Evolutionary conservation across 768 basidiomycete genomes (phyloP).

Genomic region (Agrocybe chaxingu): DNA sequence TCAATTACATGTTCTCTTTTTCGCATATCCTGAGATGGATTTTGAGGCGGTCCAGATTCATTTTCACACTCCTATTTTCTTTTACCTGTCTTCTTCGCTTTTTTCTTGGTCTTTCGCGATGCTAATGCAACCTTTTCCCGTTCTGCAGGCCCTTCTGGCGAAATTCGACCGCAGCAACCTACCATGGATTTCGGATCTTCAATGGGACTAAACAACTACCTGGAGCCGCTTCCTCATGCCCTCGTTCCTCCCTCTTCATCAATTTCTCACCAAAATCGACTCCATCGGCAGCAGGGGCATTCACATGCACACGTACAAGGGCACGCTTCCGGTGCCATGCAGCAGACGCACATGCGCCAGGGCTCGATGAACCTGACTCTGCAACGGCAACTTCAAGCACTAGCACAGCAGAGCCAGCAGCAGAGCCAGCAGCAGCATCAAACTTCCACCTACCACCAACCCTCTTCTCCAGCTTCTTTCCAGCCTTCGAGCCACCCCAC

Average conservation of each 20-base stretch:
- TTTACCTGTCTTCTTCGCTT: not conserved
- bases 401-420: slow-evolving; percentile 7
- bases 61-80: not conserved
- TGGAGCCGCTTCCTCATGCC: slow-evolving; percentile 23
- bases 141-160: slow-evolving; percentile 54
- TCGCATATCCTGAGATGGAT: no score
- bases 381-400: slow-evolving; percentile 16
- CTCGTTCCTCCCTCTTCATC: slow-evolving; percentile 14
- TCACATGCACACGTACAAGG: not conserved
- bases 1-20: no score
- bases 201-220: slow-evolving; percentile 20
- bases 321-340: slow-evolving; percentile 8
- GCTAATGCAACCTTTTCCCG: not conserved
- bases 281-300: slow-evolving; percentile 3
- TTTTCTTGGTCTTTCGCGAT: slow-evolving; percentile 1
- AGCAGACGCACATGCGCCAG: slow-evolving; percentile 9
- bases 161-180: slow-evolving; percentile 59
- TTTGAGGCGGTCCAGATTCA: no score
- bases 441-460: slow-evolving; percentile 4
- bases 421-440: slow-evolving; percentile 14
- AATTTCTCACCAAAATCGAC: not conserved
- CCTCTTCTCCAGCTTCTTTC: slow-evolving; percentile 8
- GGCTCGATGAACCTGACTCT: slow-evolving; percentile 5
- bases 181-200: slow-evolving; percentile 53
- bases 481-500: slow-evolving; percentile 4